Evolutionary conservation across 2,329 filamentous ascomycete genomes (phyloP).

Genomic region (Leptographium galeiforme): DNA sequence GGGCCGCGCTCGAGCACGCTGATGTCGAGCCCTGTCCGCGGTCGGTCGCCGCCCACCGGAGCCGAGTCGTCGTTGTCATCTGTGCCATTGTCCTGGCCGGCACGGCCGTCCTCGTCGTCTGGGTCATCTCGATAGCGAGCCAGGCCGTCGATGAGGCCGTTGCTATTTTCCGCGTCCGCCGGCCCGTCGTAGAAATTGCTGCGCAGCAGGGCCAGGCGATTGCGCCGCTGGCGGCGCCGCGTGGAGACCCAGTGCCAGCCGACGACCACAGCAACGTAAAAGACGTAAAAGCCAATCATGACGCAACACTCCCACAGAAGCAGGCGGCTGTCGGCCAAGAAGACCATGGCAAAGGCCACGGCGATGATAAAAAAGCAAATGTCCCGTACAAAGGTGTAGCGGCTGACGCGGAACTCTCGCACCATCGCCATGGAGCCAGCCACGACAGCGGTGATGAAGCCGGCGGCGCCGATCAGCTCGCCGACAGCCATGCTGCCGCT

Average conservation of each 20-base stretch:
- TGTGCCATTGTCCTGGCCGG: background rate
- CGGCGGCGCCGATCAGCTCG: constrained; percentile 85
- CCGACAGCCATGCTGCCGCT: constrained; percentile 95
- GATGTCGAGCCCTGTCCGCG: constrained; percentile 21
- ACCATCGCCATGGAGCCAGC: constrained; percentile 95
- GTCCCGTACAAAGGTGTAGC: constrained; percentile 81
- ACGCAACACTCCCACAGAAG: constrained; percentile 76
- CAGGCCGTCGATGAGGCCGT: constrained; percentile 30
- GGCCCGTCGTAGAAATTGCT: constrained; percentile 56
- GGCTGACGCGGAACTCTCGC: constrained; percentile 83
- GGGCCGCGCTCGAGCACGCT: constrained; percentile 30
- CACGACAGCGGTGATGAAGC: constrained; percentile 93
- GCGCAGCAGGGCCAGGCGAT: constrained; percentile 58
- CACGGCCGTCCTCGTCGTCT: background rate
- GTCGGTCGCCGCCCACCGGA: constrained; percentile 17
- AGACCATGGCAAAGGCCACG: constrained; percentile 73
- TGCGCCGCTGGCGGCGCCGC: constrained; percentile 43
- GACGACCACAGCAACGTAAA: constrained; percentile 83
- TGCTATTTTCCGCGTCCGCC: background rate
- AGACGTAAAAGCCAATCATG: constrained; percentile 85
- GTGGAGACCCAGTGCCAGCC: constrained; percentile 81
- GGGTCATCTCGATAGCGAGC: constrained; percentile 50
- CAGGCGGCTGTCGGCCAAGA: constrained; percentile 72
- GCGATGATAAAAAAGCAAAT: constrained; percentile 85
- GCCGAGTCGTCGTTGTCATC: constrained; percentile 27